These are phyloP conservation scores for Pholiota conissans DNA, from an alignment of 768 basidiomycete genomes.

Conservation along the genomic window DNA sequence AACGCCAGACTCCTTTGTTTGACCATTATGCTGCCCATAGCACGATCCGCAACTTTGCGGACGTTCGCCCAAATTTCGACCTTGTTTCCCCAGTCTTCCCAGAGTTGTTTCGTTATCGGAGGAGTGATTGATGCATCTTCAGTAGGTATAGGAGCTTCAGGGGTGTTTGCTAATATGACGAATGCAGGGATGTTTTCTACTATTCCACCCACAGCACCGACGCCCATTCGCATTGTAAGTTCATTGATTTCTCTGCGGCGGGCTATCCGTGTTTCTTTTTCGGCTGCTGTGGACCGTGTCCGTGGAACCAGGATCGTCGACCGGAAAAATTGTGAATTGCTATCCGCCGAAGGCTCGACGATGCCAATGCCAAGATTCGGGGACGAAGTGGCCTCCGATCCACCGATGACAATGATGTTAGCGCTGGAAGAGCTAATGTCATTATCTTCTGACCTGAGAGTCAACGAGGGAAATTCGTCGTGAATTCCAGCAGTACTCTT, in stretches of 20 bases:
- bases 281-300: constrained; percentile 51
- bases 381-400: constrained; percentile 29
- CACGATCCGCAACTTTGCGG: constrained; percentile 72
- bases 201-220: constrained; percentile 72
- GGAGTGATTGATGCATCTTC: constrained; percentile 9
- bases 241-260: constrained; percentile 79
- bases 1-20: constrained; percentile 18
- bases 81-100: constrained; percentile 69
- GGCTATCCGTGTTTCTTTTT: constrained; percentile 56
- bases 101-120: constrained; percentile 31
- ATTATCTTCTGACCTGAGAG: constrained; percentile 32
- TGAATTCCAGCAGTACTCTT: constrained; percentile 55
- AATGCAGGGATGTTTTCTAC: constrained; percentile 43
- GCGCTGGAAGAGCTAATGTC: constrained; percentile 36
- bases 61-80: constrained; percentile 72
- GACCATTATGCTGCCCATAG: constrained; percentile 64
- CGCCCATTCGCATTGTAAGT: constrained; percentile 79
- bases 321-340: constrained; percentile 54
- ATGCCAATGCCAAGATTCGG: constrained; percentile 18
- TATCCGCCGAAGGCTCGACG: constrained; percentile 20
- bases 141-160: not conserved
- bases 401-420: constrained; percentile 53
- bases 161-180: constrained; percentile 12
- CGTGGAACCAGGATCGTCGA: constrained; percentile 69
- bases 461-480: constrained; percentile 63